These are phyloP conservation scores for Rosa multiflora DNA, from an alignment of 306 rosid genomes.

Conservation along the genomic window DNA sequence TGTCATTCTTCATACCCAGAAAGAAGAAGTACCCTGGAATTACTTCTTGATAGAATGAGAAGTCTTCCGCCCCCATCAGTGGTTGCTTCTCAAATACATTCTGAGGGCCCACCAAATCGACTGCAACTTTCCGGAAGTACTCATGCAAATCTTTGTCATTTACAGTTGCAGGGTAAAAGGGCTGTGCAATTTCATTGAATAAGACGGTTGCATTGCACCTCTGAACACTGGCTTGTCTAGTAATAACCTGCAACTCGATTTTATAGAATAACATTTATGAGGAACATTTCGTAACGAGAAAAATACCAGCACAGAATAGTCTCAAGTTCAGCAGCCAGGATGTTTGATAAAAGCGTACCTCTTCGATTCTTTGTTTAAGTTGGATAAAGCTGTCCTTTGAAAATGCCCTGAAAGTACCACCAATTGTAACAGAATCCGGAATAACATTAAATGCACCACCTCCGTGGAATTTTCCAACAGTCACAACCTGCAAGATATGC, in stretches of 20 bases:
- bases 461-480: conserved; percentile 68
- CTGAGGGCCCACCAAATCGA: conserved; percentile 30
- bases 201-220: conserved; percentile 52
- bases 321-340: background rate
- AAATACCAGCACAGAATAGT: background rate
- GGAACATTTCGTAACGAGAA: background rate
- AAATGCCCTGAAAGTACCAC: conserved; percentile 84
- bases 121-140: conserved; percentile 29
- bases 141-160: conserved; percentile 40
- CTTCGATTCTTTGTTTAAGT: conserved; percentile 57
- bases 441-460: conserved; percentile 87
- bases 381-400: conserved; percentile 51
- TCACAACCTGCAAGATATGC: conserved; percentile 55
- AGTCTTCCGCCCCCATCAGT: conserved; percentile 48
- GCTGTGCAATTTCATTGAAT: conserved; percentile 23
- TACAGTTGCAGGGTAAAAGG: conserved; percentile 32
- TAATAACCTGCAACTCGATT: conserved; percentile 37
- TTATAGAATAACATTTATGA: background rate
- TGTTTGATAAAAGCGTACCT: conserved; percentile 38
- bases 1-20: conserved; percentile 41
- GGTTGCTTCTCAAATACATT: conserved; percentile 29
- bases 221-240: conserved; percentile 45
- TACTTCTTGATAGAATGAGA: conserved; percentile 39
- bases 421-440: conserved; percentile 84
- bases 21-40: conserved; percentile 41